These are phyloP conservation scores for Bryoglossum gracile DNA, from an alignment of 495 filamentous ascomycete species.

Conservation along the genomic window DNA sequence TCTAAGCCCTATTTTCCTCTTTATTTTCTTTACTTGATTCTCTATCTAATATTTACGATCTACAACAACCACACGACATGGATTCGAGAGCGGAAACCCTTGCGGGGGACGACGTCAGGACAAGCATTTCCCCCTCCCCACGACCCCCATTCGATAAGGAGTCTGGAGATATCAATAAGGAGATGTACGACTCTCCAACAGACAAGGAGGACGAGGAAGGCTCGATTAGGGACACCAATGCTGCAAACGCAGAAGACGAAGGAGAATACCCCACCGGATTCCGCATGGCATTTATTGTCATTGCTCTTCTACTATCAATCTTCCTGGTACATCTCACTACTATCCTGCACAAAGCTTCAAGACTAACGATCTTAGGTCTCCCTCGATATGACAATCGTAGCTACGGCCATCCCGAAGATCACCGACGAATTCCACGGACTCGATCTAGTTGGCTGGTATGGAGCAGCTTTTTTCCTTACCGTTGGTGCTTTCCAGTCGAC, in stretches of 20 bases:
- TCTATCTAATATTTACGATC: no score
- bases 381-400: constrained; percentile 39
- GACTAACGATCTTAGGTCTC: constrained; percentile 5
- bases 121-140: constrained; percentile 9
- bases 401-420: constrained; percentile 49
- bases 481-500: constrained; percentile 40
- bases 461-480: constrained; percentile 48
- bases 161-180: not conserved
- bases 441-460: constrained; percentile 49
- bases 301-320: constrained; percentile 19
- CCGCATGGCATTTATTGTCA: constrained; percentile 13
- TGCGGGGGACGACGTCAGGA: constrained; percentile 15
- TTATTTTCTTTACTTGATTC: no score
- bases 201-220: constrained; percentile 18
- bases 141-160: constrained; percentile 12
- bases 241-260: constrained; percentile 2
- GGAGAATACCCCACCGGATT: constrained; percentile 18
- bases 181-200: constrained; percentile 7
- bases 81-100: constrained; percentile 21
- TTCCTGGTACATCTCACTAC: constrained; percentile 13
- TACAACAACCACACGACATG: constrained; percentile 11
- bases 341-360: not conserved
- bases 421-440: constrained; percentile 41
- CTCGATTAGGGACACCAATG: not conserved
- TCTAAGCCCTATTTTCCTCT: no score